These are phyloP conservation scores for Ogataea pilisensis DNA, from an alignment of 805 yeast species.

Conservation along the genomic window DNA sequence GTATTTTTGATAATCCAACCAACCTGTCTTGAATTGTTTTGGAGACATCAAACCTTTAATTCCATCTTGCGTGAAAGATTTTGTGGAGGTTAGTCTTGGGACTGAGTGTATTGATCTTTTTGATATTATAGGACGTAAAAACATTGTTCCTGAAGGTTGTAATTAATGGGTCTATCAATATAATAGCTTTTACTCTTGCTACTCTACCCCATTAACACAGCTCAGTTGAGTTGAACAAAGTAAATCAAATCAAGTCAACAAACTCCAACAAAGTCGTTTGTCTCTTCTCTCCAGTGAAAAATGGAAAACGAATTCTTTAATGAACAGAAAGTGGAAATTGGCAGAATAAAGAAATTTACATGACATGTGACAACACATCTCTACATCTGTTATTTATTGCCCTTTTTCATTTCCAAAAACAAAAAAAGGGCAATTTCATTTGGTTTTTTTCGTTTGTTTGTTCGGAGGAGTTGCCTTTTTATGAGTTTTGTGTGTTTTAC, in stretches of 20 bases:
- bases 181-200: too few relatives aligned
- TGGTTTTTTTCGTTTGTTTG: too few relatives aligned
- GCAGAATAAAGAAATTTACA: background rate
- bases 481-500: too few relatives aligned
- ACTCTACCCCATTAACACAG: too few relatives aligned
- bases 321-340: background rate
- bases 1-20: conserved; percentile 76
- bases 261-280: too few relatives aligned
- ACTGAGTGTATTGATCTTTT: conserved; percentile 53
- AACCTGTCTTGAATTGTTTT: conserved; percentile 65
- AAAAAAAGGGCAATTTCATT: too few relatives aligned
- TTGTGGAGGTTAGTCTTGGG: conserved; percentile 48
- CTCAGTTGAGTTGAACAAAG: too few relatives aligned
- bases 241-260: too few relatives aligned
- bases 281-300: background rate
- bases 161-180: background rate
- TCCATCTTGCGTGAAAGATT: conserved; percentile 41
- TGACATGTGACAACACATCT: background rate
- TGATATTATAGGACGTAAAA: conserved; percentile 11
- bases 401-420: too few relatives aligned
- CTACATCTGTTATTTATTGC: background rate
- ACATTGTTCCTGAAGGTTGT: background rate
- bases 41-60: conserved; percentile 62
- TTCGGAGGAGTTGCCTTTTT: too few relatives aligned
- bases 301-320: background rate